Base-by-base conservation (phyloP, 495 filamentous ascomycete species). In the Hypoxylon lienhwacheense region DNA sequence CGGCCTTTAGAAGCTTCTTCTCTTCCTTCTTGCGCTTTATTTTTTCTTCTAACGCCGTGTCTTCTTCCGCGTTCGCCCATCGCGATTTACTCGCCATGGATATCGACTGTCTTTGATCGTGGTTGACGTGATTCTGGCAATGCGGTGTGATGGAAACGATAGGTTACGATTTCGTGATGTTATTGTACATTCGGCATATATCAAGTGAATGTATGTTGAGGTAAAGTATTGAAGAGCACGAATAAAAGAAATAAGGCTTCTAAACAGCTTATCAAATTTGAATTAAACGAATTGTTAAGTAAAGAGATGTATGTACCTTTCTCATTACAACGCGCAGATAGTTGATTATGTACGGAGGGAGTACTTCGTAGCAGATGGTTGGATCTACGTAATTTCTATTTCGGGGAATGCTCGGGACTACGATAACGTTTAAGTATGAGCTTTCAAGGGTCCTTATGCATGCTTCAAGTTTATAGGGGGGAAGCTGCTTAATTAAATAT, bases 21-120 rank as follows among this genome's bases (percentile, higher is more conserved):
- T 88, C 84, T 67, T 96, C 92, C 71, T 95, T 96, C 63, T 95
- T 91, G 57, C 79, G 78, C 73, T 89, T 95, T 32, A 81, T 78
- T 63, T 85, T 82, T 12, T 85, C 86, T 55, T 88, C 78, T 36
- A 84, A 72, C 12, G 81, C 87, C 19, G 83, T 81, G 48, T 92
- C 88, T 55, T 89, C 90, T 47, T 82, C 85, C 46, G 86, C 82
- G 64, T 89, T 78, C 50, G 88, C 90, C 93, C 93, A 98, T 62
- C 93, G 84, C 32, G 92, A 96, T 58, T 77, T 80, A 66, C 75
- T 76, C 45, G 85, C 78, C 86, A 90, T 91, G 22, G 50, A 55
- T 45, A 31, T 54, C n/a, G 5, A 26, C 14, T 63, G 29, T 26
- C 11, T 54, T n/a, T 19, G 25, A 19, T 32, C 11, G 22, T 44